Conservation (phyloP, 1,284 basidiomycete species). For the Phaffia rhodozyma region DNA sequence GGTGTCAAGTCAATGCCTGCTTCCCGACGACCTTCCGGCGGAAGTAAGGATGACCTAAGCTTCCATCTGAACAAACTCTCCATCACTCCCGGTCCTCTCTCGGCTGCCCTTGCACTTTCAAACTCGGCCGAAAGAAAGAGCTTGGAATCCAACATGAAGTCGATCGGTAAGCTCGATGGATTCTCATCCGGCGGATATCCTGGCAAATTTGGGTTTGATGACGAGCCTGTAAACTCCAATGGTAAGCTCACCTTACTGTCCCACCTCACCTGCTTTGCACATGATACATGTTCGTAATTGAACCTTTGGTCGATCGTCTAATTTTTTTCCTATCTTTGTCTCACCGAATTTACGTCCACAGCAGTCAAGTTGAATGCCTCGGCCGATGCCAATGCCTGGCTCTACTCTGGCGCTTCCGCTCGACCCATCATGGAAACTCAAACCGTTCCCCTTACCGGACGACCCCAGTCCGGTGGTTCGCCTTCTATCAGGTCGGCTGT, state of each 20-base stretch:
- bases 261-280: too few species aligned
- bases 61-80: constrained; percentile 16
- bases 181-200: constrained; percentile 6
- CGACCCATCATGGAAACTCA: constrained; percentile 15
- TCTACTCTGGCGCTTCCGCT: neutral
- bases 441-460: constrained; percentile 18
- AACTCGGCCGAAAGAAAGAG: constrained; percentile 1
- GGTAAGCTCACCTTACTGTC: too few species aligned
- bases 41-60: constrained; percentile 15
- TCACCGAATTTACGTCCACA: neutral
- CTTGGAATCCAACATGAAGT: constrained; percentile 1
- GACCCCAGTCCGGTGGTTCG: constrained; percentile 2
- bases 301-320: neutral
- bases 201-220: constrained; percentile 18
- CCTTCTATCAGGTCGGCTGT: neutral
- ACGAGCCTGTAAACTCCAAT: neutral
- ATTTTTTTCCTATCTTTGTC: neutral
- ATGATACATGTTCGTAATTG: neutral
- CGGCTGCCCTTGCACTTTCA: neutral
- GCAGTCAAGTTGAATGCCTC: neutral
- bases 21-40: constrained; percentile 46
- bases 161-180: neutral
- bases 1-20: constrained; percentile 80
- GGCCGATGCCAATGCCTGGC: neutral
- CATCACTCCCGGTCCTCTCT: constrained; percentile 3